Evolutionary conservation across 805 yeast genomes (phyloP).

Genomic region (Yarrowia sp.): DNA sequence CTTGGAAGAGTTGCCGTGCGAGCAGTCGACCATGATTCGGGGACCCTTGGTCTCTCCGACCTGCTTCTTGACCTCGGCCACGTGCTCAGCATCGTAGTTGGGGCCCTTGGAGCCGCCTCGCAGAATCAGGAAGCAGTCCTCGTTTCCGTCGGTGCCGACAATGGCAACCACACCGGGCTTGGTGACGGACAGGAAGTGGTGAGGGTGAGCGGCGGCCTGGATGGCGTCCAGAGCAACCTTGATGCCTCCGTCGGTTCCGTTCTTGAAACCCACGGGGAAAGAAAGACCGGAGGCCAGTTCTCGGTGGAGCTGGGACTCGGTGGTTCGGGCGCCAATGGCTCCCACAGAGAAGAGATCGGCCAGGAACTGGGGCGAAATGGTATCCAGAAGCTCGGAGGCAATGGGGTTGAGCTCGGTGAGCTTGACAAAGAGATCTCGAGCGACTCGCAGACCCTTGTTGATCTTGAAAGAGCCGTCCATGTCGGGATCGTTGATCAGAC

Average conservation of each 20-base stretch:
- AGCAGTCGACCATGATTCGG: constrained; percentile 94
- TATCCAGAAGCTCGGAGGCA: constrained; percentile 97
- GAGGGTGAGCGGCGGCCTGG: constrained; percentile 89
- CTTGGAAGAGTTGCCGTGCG: constrained; percentile 94
- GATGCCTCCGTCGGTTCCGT: constrained; percentile 95
- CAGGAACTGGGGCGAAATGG: constrained; percentile 94
- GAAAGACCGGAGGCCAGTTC: constrained; percentile 96
- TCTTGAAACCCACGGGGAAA: constrained; percentile 98
- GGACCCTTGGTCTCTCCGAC: constrained; percentile 53
- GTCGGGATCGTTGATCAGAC: constrained; percentile 96
- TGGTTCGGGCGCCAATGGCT: constrained; percentile 98
- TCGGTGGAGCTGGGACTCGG: constrained; percentile 97
- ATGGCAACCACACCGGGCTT: constrained; percentile 97
- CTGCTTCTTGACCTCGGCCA: constrained; percentile 67
- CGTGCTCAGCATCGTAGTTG: constrained; percentile 80
- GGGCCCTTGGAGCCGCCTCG: constrained; percentile 97
- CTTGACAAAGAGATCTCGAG: constrained; percentile 84
- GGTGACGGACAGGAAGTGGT: constrained; percentile 92
- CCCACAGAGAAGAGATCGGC: constrained; percentile 94
- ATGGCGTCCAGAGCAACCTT: constrained; percentile 96
- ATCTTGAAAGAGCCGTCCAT: constrained; percentile 91
- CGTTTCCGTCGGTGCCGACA: constrained; percentile 93
- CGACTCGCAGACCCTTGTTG: constrained; percentile 89
- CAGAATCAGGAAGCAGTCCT: constrained; percentile 85
- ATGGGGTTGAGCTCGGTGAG: constrained; percentile 87